Evolutionary conservation across 306 rosid genomes (phyloP).

Genomic region (Boehmeria nivea): DNA sequence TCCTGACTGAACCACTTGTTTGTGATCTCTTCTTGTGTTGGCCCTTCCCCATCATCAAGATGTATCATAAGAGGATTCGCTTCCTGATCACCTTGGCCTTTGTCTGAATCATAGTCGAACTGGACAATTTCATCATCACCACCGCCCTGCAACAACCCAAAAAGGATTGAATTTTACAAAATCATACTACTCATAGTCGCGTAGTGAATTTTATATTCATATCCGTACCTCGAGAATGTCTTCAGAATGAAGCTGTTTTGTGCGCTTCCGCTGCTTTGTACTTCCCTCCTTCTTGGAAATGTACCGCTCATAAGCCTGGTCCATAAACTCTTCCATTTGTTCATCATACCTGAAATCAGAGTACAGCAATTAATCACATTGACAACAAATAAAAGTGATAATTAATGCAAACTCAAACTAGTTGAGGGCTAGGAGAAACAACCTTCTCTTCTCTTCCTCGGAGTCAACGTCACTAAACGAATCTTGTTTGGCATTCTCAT

Average conservation of each 20-base stretch:
- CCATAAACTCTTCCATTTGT: constrained; percentile 67
- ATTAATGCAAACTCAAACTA: constrained; percentile 1
- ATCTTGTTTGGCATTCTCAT: constrained; percentile 29
- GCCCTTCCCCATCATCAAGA: constrained; percentile 56
- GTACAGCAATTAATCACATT: not conserved
- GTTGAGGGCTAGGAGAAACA: constrained; percentile 18
- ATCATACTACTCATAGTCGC: too few relatives aligned
- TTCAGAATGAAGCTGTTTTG: constrained; percentile 45
- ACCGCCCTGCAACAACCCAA: constrained; percentile 37
- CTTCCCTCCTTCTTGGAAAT: constrained; percentile 71
- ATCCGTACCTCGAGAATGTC: constrained; percentile 58
- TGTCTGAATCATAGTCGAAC: constrained; percentile 70
- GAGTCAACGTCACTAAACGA: constrained; percentile 72
- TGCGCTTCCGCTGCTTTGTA: constrained; percentile 77
- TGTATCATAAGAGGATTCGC: constrained; percentile 82
- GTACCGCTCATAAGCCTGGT: constrained; percentile 72
- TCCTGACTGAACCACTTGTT: constrained; percentile 88
- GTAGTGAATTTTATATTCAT: not conserved
- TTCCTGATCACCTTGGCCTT: constrained; percentile 50
- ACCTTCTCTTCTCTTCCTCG: constrained; percentile 87
- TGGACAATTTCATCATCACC: constrained; percentile 40
- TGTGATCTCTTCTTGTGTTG: constrained; percentile 66
- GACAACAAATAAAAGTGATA: not conserved
- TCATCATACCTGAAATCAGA: constrained; percentile 63
- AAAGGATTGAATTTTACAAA: not conserved